Evolutionary conservation across 164 flowering plant species (phyloP).

Genomic region (Tetracentron sinense): DNA sequence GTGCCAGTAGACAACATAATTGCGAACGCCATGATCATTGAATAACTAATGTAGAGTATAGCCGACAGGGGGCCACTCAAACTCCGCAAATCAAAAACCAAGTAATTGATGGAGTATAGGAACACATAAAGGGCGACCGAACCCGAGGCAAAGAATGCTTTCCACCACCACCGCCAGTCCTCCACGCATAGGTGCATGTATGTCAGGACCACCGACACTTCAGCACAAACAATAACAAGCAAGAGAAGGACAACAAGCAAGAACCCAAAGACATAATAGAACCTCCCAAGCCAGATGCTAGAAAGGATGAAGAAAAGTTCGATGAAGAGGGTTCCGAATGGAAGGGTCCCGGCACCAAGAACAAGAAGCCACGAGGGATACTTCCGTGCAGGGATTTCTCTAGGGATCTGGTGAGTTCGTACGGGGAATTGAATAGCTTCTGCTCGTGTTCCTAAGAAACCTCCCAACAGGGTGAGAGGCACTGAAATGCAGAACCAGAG

Average conservation of each 20-base stretch:
- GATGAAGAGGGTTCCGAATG: constrained; percentile 40
- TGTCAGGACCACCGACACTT: constrained; percentile 40
- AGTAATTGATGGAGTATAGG: constrained; percentile 35
- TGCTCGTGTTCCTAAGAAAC: constrained; percentile 31
- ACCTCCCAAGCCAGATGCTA: constrained; percentile 42
- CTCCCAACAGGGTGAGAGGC: constrained; percentile 41
- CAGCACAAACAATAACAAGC: constrained; percentile 38
- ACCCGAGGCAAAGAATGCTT: constrained; percentile 40
- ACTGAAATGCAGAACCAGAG: constrained; percentile 47
- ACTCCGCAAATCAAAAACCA: constrained; percentile 32
- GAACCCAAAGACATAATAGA: constrained; percentile 43
- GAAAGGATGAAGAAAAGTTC: constrained; percentile 43
- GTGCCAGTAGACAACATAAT: constrained; percentile 40
- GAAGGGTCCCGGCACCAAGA: constrained; percentile 45
- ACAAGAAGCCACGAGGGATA: constrained; percentile 44
- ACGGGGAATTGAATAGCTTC: constrained; percentile 31
- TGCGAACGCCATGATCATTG: constrained; percentile 33
- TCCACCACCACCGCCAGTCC: constrained; percentile 52
- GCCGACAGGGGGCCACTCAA: constrained; percentile 40
- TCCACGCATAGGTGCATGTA: constrained; percentile 45
- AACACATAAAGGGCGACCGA: constrained; percentile 37
- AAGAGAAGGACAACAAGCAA: constrained; percentile 31
- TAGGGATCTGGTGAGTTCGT: constrained; percentile 39
- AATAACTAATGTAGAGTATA: constrained; percentile 33
- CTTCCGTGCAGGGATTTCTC: constrained; percentile 34